Conservation (phyloP, 202 grass and related monocot species). For the Schoenoplectus triqueter region DNA sequence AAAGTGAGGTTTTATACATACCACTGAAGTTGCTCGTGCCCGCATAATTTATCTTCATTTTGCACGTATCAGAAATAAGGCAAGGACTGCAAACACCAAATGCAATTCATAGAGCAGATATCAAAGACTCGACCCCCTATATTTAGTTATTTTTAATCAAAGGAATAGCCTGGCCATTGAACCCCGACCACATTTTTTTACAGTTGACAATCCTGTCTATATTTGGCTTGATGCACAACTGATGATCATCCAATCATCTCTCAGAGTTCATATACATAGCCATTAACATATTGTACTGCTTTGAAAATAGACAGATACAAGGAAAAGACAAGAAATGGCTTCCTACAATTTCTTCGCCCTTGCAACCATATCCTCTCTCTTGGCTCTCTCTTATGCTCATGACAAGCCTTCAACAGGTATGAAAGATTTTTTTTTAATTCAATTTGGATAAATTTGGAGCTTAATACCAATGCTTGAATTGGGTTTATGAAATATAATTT, state of each 20-base stretch:
- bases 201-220: slow-evolving; percentile 30
- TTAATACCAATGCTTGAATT: not conserved
- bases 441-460: not conserved
- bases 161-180: slow-evolving; percentile 41
- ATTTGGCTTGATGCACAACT: slow-evolving; percentile 35
- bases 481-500: not conserved
- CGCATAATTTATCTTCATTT: slow-evolving; percentile 11
- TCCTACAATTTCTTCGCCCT: slow-evolving; percentile 36
- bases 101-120: not conserved
- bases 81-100: not conserved
- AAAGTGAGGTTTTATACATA: not conserved
- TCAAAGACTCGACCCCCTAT: not conserved
- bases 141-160: slow-evolving; percentile 34
- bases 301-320: not conserved
- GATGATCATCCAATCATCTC: slow-evolving; percentile 28
- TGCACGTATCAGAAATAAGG: not conserved
- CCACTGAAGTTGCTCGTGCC: not conserved
- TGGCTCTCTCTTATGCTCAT: slow-evolving; percentile 23
- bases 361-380: slow-evolving; percentile 31
- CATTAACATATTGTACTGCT: not conserved
- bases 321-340: slow-evolving; percentile 24
- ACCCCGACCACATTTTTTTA: slow-evolving; percentile 19
- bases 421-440: not conserved
- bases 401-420: slow-evolving; percentile 3
- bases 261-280: slow-evolving; percentile 28